Conservation (phyloP, 768 basidiomycete species). For the Cystobasidium onofrii region DNA sequence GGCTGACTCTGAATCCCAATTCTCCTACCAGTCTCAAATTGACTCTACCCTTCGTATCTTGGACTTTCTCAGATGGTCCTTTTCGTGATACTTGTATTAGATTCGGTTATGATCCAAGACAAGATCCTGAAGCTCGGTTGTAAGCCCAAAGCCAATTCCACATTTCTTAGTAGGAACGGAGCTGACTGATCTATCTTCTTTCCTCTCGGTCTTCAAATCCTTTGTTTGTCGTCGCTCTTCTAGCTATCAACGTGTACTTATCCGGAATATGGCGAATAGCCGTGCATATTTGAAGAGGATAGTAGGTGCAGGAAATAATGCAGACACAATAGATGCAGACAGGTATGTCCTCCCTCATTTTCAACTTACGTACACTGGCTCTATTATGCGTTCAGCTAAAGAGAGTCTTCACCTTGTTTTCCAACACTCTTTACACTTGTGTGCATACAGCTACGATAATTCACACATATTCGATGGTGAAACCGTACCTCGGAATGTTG, state of each 20-base stretch:
- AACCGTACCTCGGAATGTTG: slow-evolving; percentile 69
- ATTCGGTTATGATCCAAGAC: slow-evolving; percentile 82
- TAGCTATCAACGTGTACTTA: slow-evolving; percentile 86
- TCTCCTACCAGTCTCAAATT: slow-evolving; percentile 34
- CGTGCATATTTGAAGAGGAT: slow-evolving; percentile 17
- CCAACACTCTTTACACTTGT: too few relatives aligned
- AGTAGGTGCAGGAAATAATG: neutral
- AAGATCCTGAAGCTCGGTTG: slow-evolving; percentile 65
- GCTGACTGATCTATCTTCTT: too few relatives aligned
- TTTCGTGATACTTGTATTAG: slow-evolving; percentile 82
- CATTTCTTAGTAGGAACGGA: too few relatives aligned
- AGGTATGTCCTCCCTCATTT: too few relatives aligned
- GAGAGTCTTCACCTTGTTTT: too few relatives aligned
- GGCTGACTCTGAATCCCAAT: neutral
- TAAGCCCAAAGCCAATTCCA: too few relatives aligned
- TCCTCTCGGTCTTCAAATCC: too few relatives aligned
- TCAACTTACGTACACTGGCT: too few relatives aligned
- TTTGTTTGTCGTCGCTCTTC: too few relatives aligned
- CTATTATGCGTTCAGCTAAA: too few relatives aligned
- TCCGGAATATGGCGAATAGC: slow-evolving; percentile 59
- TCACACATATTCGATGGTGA: slow-evolving; percentile 82
- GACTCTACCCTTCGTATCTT: slow-evolving; percentile 51
- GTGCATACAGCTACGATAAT: neutral
- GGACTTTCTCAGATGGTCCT: slow-evolving; percentile 86
- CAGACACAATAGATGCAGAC: neutral